Evolutionary conservation across 352 stramenopile genomes (phyloP).

Genomic region (Bremia lactucae): DNA sequence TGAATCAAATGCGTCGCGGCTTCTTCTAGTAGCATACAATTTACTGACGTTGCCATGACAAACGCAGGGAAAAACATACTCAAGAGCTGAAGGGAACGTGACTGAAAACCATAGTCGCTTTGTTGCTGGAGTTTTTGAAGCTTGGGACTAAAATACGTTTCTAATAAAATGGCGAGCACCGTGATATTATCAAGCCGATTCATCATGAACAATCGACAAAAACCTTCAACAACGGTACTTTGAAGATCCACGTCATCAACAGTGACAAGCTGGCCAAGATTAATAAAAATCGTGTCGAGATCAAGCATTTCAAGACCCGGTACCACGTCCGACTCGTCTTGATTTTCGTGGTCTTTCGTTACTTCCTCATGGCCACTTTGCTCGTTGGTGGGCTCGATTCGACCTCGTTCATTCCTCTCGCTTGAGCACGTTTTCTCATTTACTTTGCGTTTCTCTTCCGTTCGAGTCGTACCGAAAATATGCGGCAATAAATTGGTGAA

Average conservation of each 20-base stretch:
- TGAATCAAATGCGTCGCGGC: slow-evolving; percentile 50
- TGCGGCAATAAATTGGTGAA: slow-evolving; percentile 48
- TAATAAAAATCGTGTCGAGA: slow-evolving; percentile 49
- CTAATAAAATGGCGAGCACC: slow-evolving; percentile 51
- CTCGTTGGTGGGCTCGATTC: too few species aligned
- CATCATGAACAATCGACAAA: slow-evolving; percentile 64
- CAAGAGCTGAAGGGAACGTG: slow-evolving; percentile 52
- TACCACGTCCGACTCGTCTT: slow-evolving; percentile 10
- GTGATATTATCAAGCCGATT: slow-evolving; percentile 54
- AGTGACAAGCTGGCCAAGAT: slow-evolving; percentile 36
- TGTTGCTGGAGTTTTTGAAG: slow-evolving; percentile 43
- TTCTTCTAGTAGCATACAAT: slow-evolving; percentile 58
- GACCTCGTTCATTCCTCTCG: too few species aligned
- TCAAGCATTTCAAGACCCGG: slow-evolving; percentile 26
- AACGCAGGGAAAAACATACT: slow-evolving; percentile 73
- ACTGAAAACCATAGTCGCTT: slow-evolving; percentile 50
- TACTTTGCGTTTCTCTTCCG: too few species aligned
- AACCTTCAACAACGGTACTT: slow-evolving; percentile 65
- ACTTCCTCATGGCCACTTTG: slow-evolving; percentile 9
- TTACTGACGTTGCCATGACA: slow-evolving; percentile 32
- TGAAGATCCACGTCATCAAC: slow-evolving; percentile 62
- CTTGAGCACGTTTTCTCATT: too few species aligned
- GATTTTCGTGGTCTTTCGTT: slow-evolving; percentile 15
- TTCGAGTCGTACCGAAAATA: slow-evolving; percentile 23
- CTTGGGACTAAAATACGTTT: slow-evolving; percentile 59